Base-by-base conservation (phyloP, 768 basidiomycete species). In the Coprinopsis strossmayeri region DNA sequence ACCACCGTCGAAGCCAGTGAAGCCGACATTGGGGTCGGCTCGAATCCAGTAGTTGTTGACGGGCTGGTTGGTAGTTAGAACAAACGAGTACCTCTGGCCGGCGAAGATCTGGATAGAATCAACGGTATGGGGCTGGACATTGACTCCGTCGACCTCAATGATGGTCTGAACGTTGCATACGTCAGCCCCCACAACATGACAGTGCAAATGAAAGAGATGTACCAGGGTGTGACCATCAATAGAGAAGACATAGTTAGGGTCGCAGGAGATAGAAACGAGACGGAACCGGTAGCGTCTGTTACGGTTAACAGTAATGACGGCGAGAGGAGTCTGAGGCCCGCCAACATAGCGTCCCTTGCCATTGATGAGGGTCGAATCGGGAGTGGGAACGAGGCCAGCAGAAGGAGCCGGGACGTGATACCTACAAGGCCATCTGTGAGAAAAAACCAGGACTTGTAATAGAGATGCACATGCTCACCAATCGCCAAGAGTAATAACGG, bases 21-120 rank as follows among this genome's bases (percentile, higher is more conserved):
- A n/a, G n/a, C 3, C 63, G 1, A 49, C 2, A 30, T 66, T 68
- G 4, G 69, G 68, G 15, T 65, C 53, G 0, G 67, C 65, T 5
- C 69, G 62, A 38, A 71, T 63, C 71, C 72, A 77, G 52, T 77
- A 77, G 59, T 76, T 75, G 39, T 38, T 55, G 28, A 68, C 46
- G 1, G 58, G 56, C 34, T 69, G 62, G 49, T 69, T 63, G 5
- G 74, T 65, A 20, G 63, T 58, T 7, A 74, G 53, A 20, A 75
- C 58, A 49, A 76, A 66, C 1, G 71, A 75, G 43, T 74, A 73
- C 18, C 73, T 66, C 52, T 74, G 73, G 10, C 69, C 71, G 11
- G 34, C 46, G 35, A 47, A 73, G 38, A 78, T 59, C 35, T 55
- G 48, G 48, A 79, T 59, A 1, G 63, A 64, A 45, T 72, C 68